phyloP scores from a whole-genome alignment of 805 yeast species.

The Kuraishia piskuri region DNA sequence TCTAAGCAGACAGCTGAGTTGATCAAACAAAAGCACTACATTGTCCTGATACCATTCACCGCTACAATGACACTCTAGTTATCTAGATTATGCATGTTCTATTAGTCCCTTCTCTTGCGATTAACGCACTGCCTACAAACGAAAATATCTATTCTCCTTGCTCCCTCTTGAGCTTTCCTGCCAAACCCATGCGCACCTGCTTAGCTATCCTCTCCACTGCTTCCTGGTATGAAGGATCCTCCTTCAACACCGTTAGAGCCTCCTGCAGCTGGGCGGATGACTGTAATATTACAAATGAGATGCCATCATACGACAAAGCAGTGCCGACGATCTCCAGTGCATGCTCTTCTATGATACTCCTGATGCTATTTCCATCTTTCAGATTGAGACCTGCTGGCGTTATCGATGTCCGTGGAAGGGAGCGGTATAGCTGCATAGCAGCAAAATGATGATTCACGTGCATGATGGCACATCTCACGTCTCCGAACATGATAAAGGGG shows the following conservation, averaged over 20 bases:
- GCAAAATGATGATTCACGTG: background rate
- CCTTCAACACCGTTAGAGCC: background rate
- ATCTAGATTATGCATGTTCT: no score
- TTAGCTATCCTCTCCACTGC: background rate
- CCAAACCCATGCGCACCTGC: background rate
- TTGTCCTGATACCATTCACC: no score
- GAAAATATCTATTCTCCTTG: background rate
- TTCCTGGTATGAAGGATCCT: background rate
- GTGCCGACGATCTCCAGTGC: background rate
- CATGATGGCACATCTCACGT: background rate
- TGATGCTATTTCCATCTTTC: no score
- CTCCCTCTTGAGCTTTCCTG: background rate
- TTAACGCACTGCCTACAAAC: background rate
- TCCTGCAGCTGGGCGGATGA: background rate
- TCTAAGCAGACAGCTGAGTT: background rate
- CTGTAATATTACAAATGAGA: background rate
- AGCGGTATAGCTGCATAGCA: background rate
- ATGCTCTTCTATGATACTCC: background rate
- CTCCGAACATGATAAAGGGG: background rate
- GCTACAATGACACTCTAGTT: no score
- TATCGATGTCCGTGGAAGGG: background rate
- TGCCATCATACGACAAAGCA: background rate
- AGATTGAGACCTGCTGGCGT: background rate
- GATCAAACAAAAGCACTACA: background rate
- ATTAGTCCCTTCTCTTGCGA: background rate